phyloP scores from a whole-genome alignment of 2,329 filamentous ascomycete species.

The Clathrospora elynae region DNA sequence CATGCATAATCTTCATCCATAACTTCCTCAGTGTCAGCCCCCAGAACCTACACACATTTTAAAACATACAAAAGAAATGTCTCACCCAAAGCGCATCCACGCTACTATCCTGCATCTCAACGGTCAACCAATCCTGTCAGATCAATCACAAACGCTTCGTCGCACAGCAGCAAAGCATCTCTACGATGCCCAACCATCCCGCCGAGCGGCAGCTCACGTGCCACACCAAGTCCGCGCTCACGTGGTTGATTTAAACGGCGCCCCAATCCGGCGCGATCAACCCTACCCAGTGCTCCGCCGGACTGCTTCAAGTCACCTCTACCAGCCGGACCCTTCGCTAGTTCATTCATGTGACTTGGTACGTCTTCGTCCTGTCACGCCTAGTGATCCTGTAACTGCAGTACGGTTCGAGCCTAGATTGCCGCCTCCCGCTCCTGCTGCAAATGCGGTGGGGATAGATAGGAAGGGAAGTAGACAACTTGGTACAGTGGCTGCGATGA shows the following conservation, averaged over 20 bases:
- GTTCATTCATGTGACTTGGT: background rate
- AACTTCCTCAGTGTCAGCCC: background rate
- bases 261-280: background rate
- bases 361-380: background rate
- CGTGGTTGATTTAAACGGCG: conserved; percentile 8
- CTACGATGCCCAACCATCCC: background rate
- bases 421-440: background rate
- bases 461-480: too few relatives aligned
- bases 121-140: background rate
- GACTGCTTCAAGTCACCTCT: conserved; percentile 12
- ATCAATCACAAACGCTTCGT: background rate
- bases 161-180: background rate
- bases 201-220: background rate
- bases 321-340: background rate
- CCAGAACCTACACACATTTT: background rate
- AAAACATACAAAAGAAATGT: background rate
- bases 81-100: background rate
- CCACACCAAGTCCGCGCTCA: background rate
- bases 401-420: background rate
- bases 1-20: background rate
- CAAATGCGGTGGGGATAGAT: background rate
- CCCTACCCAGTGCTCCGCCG: conserved; percentile 10
- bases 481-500: too few relatives aligned
- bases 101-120: background rate
- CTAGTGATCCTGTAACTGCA: background rate